These are phyloP conservation scores for Boletus sp. DNA, from an alignment of 768 basidiomycete genomes.

Conservation along the genomic window DNA sequence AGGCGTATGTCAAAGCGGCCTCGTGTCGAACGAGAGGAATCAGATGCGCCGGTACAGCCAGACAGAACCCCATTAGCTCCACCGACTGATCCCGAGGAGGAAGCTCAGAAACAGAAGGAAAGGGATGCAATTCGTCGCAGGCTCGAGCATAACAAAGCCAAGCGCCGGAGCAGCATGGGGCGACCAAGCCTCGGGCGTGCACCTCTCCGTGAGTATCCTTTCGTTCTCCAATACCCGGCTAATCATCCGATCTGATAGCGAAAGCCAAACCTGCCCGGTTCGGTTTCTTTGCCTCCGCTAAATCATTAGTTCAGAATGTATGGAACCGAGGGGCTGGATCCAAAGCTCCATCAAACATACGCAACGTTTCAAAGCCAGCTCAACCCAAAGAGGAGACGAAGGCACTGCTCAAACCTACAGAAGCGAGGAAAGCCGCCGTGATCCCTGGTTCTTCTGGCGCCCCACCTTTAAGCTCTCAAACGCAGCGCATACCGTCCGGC, in stretches of 20 bases:
- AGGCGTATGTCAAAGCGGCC: constrained; percentile 46
- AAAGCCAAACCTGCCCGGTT: constrained; percentile 50
- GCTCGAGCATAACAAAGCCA: constrained; percentile 64
- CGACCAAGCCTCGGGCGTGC: constrained; percentile 41
- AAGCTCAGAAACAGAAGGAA: constrained; percentile 41
- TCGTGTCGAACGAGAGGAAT: constrained; percentile 34
- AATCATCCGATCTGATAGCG: constrained; percentile 29
- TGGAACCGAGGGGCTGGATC: constrained; percentile 58
- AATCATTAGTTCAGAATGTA: constrained; percentile 68
- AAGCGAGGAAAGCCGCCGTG: constrained; percentile 22
- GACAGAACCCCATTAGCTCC: constrained; percentile 38
- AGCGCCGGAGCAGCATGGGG: constrained; percentile 67
- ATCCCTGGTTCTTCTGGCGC: constrained; percentile 23
- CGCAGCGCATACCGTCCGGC: constrained; percentile 18
- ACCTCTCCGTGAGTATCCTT: constrained; percentile 37
- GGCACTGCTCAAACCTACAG: constrained; percentile 3
- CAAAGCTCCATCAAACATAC: constrained; percentile 27
- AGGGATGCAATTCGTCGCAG: constrained; percentile 60
- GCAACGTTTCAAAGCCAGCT: constrained; percentile 29
- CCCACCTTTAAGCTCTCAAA: constrained; percentile 19
- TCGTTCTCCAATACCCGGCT: constrained; percentile 4
- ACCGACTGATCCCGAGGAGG: constrained; percentile 24
- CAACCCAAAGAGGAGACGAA: constrained; percentile 15
- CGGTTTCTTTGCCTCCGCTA: constrained; percentile 69
- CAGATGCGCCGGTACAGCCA: constrained; percentile 22